phyloP scores from a whole-genome alignment of 1,139 yeast genomes.

The Debaryomycetaceae sp. region DNA sequence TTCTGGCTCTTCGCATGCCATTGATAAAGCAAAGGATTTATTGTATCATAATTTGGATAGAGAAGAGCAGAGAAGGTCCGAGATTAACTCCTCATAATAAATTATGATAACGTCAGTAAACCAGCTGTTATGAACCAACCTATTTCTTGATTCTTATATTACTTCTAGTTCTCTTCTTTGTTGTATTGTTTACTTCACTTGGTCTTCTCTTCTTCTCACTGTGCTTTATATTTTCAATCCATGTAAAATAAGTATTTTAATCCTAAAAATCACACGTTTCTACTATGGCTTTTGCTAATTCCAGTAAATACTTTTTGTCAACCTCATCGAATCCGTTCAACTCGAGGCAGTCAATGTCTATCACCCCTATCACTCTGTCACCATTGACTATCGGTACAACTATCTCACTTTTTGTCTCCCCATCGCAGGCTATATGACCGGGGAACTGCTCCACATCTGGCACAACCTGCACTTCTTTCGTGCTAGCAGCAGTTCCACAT shows the following conservation, averaged over 20 bases:
- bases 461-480: conserved; percentile 64
- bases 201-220: not conserved
- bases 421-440: conserved; percentile 97
- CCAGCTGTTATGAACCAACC: not conserved
- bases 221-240: not conserved
- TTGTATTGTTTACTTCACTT: conserved; percentile 3
- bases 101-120: not conserved
- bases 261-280: conserved; percentile 41
- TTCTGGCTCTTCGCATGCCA: conserved; percentile 60
- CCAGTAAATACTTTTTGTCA: conserved; percentile 61
- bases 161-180: conserved; percentile 1
- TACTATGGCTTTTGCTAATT: conserved; percentile 50
- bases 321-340: conserved; percentile 60
- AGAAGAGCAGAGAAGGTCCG: conserved; percentile 68
- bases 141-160: conserved; percentile 2
- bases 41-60: conserved; percentile 73
- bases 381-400: conserved; percentile 73
- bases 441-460: conserved; percentile 73
- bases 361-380: conserved; percentile 60
- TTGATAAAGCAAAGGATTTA: conserved; percentile 66
- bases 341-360: conserved; percentile 79
- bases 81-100: conserved; percentile 8
- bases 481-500: conserved; percentile 78
- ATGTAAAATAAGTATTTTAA: not conserved
- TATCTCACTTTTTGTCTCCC: conserved; percentile 87